Conservation (phyloP, 164 flowering plant species). For the Tetracentron sinense region DNA sequence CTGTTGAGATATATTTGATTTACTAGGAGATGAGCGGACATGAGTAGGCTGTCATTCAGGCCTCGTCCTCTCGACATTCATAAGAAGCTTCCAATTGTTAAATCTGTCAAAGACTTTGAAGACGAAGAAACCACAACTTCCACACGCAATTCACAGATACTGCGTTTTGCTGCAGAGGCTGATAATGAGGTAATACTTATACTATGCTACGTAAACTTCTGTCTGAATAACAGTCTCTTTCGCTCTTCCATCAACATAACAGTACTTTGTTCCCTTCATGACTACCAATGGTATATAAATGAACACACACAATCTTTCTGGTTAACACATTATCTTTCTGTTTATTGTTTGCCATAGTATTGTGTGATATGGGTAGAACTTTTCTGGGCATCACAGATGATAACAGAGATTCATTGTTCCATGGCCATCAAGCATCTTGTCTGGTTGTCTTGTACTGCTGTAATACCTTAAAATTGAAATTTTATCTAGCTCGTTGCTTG, state of each 20-base stretch:
- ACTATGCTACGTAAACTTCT: background rate
- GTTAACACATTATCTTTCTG: background rate
- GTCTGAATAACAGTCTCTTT: background rate
- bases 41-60: constrained; percentile 90
- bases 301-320: background rate
- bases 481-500: background rate
- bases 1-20: constrained; percentile 16
- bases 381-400: too few relatives aligned
- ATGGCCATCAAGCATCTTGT: background rate
- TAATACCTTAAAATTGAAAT: too few relatives aligned
- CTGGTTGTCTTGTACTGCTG: background rate
- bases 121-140: constrained; percentile 77
- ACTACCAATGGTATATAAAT: background rate
- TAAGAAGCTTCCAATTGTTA: constrained; percentile 90
- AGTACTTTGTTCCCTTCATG: background rate
- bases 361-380: background rate
- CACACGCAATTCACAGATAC: constrained; percentile 66
- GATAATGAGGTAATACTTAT: constrained; percentile 51
- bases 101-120: constrained; percentile 84
- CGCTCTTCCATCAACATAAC: background rate
- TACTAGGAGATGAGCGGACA: constrained; percentile 37
- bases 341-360: background rate
- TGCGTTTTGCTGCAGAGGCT: constrained; percentile 51
- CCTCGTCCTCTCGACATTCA: constrained; percentile 97
- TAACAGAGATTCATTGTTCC: background rate